phyloP scores from a whole-genome alignment of 495 filamentous ascomycete genomes.

The Lichina pygmaea region DNA sequence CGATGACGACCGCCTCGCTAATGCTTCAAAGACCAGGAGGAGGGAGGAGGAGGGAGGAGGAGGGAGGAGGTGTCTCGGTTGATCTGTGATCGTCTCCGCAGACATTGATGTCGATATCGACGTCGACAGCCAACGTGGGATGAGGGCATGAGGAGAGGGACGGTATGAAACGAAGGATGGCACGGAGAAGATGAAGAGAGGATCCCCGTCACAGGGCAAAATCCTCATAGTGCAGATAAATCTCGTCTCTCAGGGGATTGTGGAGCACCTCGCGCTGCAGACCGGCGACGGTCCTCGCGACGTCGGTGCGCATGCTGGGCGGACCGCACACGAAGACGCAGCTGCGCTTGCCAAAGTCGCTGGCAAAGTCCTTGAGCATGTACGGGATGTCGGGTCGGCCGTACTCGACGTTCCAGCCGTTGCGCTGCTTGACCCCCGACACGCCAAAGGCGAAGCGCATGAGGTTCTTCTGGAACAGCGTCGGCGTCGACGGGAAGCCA shows the following conservation, averaged over 20 bases:
- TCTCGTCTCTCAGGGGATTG: conserved; percentile 54
- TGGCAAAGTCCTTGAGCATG: conserved; percentile 54
- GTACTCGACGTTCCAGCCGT: conserved; percentile 77
- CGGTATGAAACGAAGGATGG: no score
- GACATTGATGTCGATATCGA: no score
- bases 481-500: conserved; percentile 48
- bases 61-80: no score
- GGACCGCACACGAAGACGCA: conserved; percentile 79
- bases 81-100: no score
- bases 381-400: conserved; percentile 69
- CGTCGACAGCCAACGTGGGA: no score
- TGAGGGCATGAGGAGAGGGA: no score
- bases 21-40: no score
- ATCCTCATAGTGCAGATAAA: conserved; percentile 88
- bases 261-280: conserved; percentile 63
- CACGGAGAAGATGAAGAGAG: no score
- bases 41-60: no score
- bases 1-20: no score
- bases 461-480: conserved; percentile 53
- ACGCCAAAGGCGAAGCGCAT: conserved; percentile 58
- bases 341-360: conserved; percentile 56
- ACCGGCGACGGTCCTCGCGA: conserved; percentile 55
- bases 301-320: conserved; percentile 63
- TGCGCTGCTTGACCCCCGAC: conserved; percentile 25
- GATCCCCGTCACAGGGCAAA: conserved; percentile 24